phyloP scores from a whole-genome alignment of 23 red algal species.

The Gracilaria vermiculophylla region DNA sequence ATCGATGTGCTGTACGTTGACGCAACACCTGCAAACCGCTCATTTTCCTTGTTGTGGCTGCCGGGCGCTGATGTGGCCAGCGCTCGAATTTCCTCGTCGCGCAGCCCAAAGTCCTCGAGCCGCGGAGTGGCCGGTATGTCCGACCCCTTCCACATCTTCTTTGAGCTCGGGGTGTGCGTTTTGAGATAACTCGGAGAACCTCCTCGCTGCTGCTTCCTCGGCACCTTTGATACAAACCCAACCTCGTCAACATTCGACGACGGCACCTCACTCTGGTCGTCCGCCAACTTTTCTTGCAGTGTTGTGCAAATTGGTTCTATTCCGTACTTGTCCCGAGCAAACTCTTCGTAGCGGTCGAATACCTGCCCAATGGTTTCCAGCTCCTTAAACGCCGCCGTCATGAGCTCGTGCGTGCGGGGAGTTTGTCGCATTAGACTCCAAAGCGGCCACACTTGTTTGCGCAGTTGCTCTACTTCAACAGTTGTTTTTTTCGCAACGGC shows the following conservation, averaged over 20 bases:
- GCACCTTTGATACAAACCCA: not conserved
- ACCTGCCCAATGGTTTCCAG: slow-evolving; percentile 22
- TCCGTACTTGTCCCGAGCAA: not conserved
- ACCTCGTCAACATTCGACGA: not conserved
- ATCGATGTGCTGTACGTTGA: not conserved
- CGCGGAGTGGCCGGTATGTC: slow-evolving; percentile 36
- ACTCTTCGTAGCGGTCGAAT: slow-evolving; percentile 17
- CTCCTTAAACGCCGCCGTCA: slow-evolving; percentile 4
- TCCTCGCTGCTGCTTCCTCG: no score
- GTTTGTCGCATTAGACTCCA: slow-evolving; percentile 8
- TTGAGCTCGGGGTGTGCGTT: not conserved
- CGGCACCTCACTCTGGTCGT: not conserved
- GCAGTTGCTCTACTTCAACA: slow-evolving; percentile 35
- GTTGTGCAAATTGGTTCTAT: not conserved
- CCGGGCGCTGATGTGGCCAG: not conserved
- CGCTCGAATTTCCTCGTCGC: slow-evolving; percentile 25
- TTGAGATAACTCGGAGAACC: not conserved
- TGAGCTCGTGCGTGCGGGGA: slow-evolving; percentile 3
- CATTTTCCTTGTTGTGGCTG: not conserved
- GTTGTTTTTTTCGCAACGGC: not conserved
- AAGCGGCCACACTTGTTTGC: not conserved
- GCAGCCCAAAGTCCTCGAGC: slow-evolving; percentile 47
- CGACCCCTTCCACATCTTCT: not conserved
- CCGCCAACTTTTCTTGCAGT: not conserved
- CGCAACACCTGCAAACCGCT: not conserved